Conservation (phyloP, 2,329 filamentous ascomycete genomes). For the Colletotrichum falcatum region DNA sequence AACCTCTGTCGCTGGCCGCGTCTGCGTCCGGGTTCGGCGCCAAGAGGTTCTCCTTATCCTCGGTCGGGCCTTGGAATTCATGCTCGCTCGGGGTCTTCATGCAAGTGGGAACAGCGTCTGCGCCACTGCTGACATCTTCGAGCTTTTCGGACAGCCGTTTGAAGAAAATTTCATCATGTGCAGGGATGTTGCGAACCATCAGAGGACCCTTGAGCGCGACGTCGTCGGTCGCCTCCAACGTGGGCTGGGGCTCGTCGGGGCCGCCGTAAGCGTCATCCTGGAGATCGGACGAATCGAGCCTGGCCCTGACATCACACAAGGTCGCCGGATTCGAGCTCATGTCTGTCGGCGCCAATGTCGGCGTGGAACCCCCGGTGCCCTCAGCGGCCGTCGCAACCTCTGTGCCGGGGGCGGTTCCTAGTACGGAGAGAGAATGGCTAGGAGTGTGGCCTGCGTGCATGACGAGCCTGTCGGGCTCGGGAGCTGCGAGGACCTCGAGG, state of each 20-base stretch:
- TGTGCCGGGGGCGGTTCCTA: constrained; percentile 59
- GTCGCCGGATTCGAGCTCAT: constrained; percentile 36
- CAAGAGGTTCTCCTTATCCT: constrained; percentile 33
- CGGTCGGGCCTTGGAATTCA: constrained; percentile 22
- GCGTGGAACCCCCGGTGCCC: constrained; percentile 55
- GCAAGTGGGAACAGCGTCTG: constrained; percentile 61
- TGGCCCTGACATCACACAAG: constrained; percentile 33
- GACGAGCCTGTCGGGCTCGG: constrained; percentile 64
- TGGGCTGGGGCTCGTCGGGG: constrained; percentile 44
- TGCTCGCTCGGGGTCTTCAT: constrained; percentile 52
- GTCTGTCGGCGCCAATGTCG: constrained; percentile 45
- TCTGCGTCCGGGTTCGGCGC: constrained; percentile 31
- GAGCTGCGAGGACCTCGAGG: constrained; percentile 59
- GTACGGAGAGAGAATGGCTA: constrained; percentile 67
- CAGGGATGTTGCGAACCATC: constrained; percentile 67
- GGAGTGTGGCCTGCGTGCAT: constrained; percentile 75
- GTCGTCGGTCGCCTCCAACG: constrained; percentile 58
- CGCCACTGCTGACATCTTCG: constrained; percentile 60
- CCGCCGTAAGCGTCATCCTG: constrained; percentile 27
- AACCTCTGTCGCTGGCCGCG: constrained; percentile 29
- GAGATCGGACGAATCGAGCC: constrained; percentile 34
- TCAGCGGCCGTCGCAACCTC: constrained; percentile 53
- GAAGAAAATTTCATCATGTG: constrained; percentile 67
- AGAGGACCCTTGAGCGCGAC: constrained; percentile 63
- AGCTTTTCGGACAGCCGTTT: constrained; percentile 63